phyloP scores from a whole-genome alignment of 2,329 filamentous ascomycete species.

The Aspergillus piperis region DNA sequence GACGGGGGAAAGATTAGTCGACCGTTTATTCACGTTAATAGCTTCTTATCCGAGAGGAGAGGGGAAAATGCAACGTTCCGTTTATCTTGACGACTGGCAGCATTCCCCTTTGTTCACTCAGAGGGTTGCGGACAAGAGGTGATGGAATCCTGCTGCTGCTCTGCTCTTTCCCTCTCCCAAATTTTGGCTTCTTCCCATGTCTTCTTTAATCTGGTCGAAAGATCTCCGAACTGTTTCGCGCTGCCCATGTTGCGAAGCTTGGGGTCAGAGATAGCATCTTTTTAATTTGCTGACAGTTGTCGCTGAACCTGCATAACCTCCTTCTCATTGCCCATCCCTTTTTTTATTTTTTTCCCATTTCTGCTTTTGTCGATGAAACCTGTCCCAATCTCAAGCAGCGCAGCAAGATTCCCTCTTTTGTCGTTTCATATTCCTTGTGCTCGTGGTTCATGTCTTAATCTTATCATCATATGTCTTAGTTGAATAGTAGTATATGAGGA shows the following conservation, averaged over 20 bases:
- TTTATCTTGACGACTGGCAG: conserved; percentile 29
- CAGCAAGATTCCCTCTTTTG: conserved; percentile 46
- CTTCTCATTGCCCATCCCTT: conserved; percentile 21
- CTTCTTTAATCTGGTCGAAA: conserved; percentile 23
- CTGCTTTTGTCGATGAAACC: conserved; percentile 30
- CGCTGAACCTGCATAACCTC: conserved; percentile 29
- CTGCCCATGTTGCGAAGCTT: conserved; percentile 25
- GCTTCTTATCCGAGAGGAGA: conserved; percentile 33
- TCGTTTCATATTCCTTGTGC: conserved; percentile 32
- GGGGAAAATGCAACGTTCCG: conserved; percentile 35
- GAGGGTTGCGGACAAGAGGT: conserved; percentile 15
- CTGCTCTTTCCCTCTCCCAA: conserved; percentile 18
- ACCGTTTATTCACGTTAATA: conserved; percentile 45
- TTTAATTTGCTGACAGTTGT: conserved; percentile 34
- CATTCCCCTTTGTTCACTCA: conserved; percentile 12
- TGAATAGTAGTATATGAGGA: conserved; percentile 35
- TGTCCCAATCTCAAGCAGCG: conserved; percentile 40
- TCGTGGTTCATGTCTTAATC: conserved; percentile 30
- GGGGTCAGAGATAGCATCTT: conserved; percentile 36
- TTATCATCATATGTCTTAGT: conserved; percentile 30
- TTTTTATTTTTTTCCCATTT: conserved; percentile 15
- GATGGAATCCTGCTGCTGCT: conserved; percentile 22
- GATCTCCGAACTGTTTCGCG: conserved; percentile 20
- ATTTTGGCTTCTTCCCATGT: conserved; percentile 23
- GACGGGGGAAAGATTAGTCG: conserved; percentile 42